These are phyloP conservation scores for Globisporangium echinulatum DNA, from an alignment of 352 stramenopile genomes.

Conservation along the genomic window DNA sequence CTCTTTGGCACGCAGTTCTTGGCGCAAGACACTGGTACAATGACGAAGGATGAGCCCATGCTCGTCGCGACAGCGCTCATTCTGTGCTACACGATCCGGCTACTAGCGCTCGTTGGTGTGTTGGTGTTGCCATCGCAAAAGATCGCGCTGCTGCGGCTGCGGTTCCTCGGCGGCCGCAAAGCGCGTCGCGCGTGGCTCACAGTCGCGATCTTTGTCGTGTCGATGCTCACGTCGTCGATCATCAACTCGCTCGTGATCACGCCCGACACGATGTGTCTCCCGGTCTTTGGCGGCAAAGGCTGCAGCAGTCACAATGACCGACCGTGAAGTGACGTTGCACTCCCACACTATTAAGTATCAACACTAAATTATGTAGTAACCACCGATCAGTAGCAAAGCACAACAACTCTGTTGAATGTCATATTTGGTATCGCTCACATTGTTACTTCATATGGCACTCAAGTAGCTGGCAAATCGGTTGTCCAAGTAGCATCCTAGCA, in stretches of 20 bases:
- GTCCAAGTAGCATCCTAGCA: too few species aligned
- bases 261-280: slow-evolving; percentile 24
- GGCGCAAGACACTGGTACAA: slow-evolving; percentile 10
- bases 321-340: not conserved
- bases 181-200: slow-evolving; percentile 11
- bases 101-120: slow-evolving; percentile 20
- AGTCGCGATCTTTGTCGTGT: slow-evolving; percentile 13
- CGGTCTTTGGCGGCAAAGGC: slow-evolving; percentile 21
- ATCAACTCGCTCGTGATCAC: slow-evolving; percentile 25
- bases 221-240: slow-evolving; percentile 16
- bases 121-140: slow-evolving; percentile 19
- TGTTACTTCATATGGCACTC: too few species aligned
- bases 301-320: slow-evolving; percentile 6
- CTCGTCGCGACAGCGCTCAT: slow-evolving; percentile 25
- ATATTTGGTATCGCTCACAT: too few species aligned
- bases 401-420: too few species aligned
- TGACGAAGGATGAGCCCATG: slow-evolving; percentile 16
- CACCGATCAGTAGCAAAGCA: too few species aligned
- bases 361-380: too few species aligned
- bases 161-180: slow-evolving; percentile 12
- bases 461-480: too few species aligned
- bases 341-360: too few species aligned
- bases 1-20: slow-evolving; percentile 17
- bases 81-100: slow-evolving; percentile 19
- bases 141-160: slow-evolving; percentile 12